Evolutionary conservation across 495 filamentous ascomycete genomes (phyloP).

Genomic region (Penicillium parvum): DNA sequence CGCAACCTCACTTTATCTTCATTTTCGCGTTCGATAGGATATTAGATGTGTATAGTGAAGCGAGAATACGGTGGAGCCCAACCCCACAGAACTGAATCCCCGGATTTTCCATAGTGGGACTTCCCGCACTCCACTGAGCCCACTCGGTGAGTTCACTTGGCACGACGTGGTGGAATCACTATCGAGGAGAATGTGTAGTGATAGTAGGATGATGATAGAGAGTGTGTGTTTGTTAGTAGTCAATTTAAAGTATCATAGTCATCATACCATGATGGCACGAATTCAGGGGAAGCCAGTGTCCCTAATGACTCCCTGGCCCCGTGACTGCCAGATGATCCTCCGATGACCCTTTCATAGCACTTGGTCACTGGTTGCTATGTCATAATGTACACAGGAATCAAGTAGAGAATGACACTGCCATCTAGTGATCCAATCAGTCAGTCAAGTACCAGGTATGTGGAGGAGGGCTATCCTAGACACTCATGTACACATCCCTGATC

Average conservation of each 20-base stretch:
- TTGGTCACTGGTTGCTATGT: not conserved
- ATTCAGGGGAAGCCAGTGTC: constrained; percentile 7
- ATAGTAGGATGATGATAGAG: no score
- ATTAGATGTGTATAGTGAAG: no score
- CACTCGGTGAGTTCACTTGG: not conserved
- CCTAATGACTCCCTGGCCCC: no score
- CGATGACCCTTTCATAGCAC: not conserved
- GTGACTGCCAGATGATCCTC: no score
- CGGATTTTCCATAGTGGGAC: constrained; percentile 3
- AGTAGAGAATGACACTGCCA: not conserved
- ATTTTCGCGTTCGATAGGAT: no score
- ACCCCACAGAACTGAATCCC: constrained; percentile 3
- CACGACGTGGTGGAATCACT: no score
- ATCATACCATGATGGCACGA: constrained; percentile 3
- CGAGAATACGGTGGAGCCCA: not conserved
- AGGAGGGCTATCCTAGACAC: constrained; percentile 8
- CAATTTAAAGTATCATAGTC: no score
- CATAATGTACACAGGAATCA: constrained; percentile 1
- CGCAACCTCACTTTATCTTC: no score
- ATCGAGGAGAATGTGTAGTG: no score
- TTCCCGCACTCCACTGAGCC: not conserved
- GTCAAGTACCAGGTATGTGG: constrained; percentile 3
- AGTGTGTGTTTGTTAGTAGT: no score
- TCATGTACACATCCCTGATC: constrained; percentile 5
- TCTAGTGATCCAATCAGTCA: constrained; percentile 3